These are phyloP conservation scores for Coemansia umbellata DNA, from an alignment of 192 early-diverging fungal species.

Conservation along the genomic window DNA sequence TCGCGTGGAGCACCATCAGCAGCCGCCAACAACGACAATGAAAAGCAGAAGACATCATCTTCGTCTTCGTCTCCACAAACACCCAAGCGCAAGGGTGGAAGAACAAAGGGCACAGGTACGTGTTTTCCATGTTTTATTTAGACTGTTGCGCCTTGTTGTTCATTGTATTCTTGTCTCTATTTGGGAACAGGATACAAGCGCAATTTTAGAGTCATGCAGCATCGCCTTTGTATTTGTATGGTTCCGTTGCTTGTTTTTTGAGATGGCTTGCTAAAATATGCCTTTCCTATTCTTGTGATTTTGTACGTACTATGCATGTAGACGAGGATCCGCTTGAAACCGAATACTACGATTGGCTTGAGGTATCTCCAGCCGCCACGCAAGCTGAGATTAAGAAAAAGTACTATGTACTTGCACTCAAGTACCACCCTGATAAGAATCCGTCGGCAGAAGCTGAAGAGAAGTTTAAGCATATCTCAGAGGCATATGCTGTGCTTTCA, in stretches of 20 bases:
- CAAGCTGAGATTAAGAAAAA: slow-evolving; percentile 88
- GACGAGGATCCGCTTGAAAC: slow-evolving; percentile 77
- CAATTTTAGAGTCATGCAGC: no score
- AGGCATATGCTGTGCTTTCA: slow-evolving; percentile 94
- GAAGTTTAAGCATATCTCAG: slow-evolving; percentile 91
- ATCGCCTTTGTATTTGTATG: no score
- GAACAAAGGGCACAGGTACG: slow-evolving; percentile 43
- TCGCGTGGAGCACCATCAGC: slow-evolving; percentile 1
- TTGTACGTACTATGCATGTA: no score
- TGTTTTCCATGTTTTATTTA: background rate
- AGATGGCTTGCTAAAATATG: no score
- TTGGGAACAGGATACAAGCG: no score
- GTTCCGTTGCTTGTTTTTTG: no score
- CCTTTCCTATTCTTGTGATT: no score
- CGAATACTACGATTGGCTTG: slow-evolving; percentile 88
- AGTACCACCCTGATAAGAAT: slow-evolving; percentile 59
- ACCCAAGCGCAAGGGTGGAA: slow-evolving; percentile 32
- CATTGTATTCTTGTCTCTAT: background rate
- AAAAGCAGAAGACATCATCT: background rate
- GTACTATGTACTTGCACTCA: slow-evolving; percentile 63
- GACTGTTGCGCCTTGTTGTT: background rate
- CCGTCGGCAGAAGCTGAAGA: slow-evolving; percentile 54
- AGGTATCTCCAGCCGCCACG: slow-evolving; percentile 69
- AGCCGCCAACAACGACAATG: slow-evolving; percentile 3
- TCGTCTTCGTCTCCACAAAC: slow-evolving; percentile 12